A percentile compares a stretch with the other conserved stretches of the same genome.
Evolutionary conservation across 805 yeast genomes (phyloP).

Genomic region (Teunomyces lycoperdinae): DNA sequence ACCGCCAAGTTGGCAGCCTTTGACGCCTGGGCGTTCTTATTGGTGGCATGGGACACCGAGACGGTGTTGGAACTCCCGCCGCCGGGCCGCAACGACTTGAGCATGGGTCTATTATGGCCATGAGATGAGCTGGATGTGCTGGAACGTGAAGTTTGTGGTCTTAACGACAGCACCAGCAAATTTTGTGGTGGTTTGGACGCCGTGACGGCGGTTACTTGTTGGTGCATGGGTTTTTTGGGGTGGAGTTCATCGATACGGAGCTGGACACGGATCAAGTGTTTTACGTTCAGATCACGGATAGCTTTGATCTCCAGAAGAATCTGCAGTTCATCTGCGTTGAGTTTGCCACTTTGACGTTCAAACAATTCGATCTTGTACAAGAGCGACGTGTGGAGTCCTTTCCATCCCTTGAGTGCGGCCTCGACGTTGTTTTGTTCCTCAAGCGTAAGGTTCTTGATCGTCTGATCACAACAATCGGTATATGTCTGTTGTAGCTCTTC

Average conservation of each 20-base stretch:
- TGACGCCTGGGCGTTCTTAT: conserved; percentile 18
- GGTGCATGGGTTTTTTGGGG: conserved; percentile 15
- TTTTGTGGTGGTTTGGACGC: conserved; percentile 2
- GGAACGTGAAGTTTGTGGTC: conserved; percentile 4
- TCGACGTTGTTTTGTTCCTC: conserved; percentile 54
- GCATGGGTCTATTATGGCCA: conserved; percentile 21
- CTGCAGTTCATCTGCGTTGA: conserved; percentile 20
- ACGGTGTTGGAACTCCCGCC: neutral
- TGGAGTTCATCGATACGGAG: conserved; percentile 37
- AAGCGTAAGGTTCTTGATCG: conserved; percentile 53
- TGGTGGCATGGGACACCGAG: neutral
- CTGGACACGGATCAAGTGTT: conserved; percentile 41
- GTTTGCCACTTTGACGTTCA: conserved; percentile 39
- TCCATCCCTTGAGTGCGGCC: conserved; percentile 72
- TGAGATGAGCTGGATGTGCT: neutral
- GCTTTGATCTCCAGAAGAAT: conserved; percentile 31
- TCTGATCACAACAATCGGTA: conserved; percentile 57
- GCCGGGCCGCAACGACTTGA: conserved; percentile 29
- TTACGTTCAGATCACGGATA: conserved; percentile 42
- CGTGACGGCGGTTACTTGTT: neutral
- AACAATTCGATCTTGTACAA: conserved; percentile 54
- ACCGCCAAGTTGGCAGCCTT: conserved; percentile 32
- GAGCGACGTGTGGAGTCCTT: conserved; percentile 60
- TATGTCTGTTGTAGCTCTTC: conserved; percentile 59
- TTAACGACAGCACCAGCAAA: conserved; percentile 17